A percentile compares a stretch with the other conserved stretches of the same genome.
These are phyloP conservation scores for Epipyxis sp. DNA, from an alignment of 108 stramenopile genomes.

Conservation along the genomic window DNA sequence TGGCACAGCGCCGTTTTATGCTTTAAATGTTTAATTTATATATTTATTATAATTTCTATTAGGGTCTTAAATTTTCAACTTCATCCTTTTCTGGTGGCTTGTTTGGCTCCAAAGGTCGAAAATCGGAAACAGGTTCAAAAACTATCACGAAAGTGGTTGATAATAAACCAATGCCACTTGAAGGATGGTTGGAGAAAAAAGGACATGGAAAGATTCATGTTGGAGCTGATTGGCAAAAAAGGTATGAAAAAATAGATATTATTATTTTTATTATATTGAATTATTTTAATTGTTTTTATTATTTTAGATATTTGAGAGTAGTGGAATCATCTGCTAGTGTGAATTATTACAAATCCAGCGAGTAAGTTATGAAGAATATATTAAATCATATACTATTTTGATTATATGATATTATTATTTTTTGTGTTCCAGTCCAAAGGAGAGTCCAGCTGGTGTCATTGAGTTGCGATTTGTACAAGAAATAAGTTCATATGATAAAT, in stretches of 20 bases:
- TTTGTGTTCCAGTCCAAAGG: conserved; percentile 7
- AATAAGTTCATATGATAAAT: not conserved
- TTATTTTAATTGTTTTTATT: too few species aligned
- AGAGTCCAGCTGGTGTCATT: conserved; percentile 19
- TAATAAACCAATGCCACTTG: conserved; percentile 8
- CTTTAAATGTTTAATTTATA: too few species aligned
- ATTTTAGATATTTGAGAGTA: too few species aligned
- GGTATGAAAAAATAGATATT: conserved; percentile 17
- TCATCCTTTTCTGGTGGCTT: too few species aligned
- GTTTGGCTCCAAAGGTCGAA: not conserved
- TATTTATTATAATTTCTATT: too few species aligned
- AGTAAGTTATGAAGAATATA: not conserved
- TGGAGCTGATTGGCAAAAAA: not conserved
- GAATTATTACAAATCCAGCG: conserved; percentile 1
- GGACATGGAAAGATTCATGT: conserved; percentile 4
- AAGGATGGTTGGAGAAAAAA: conserved; percentile 35
- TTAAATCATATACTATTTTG: not conserved
- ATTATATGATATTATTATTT: not conserved
- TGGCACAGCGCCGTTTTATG: too few species aligned
- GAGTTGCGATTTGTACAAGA: conserved; percentile 8
- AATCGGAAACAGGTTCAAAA: not conserved
- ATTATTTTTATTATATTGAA: too few species aligned
- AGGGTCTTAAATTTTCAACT: too few species aligned
- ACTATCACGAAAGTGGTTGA: not conserved
- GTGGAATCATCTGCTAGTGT: not conserved